Evolutionary conservation across 1,284 basidiomycete species (phyloP), one percentile per base, ranked within the genome.

Genomic region (Salmacisia buchloeana): DNA sequence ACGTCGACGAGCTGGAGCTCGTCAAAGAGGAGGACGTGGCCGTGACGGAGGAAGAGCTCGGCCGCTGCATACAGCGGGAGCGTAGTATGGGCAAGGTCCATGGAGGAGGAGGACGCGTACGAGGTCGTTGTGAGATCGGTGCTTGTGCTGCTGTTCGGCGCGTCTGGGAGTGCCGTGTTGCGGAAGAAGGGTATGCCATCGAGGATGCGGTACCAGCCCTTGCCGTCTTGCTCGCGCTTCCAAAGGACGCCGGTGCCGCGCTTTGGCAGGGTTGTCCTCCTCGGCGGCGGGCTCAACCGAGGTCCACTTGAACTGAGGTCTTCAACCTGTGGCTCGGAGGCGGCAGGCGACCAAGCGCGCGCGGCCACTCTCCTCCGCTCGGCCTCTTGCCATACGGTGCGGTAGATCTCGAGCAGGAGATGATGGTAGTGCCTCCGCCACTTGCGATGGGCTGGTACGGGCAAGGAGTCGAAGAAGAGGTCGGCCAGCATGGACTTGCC

Each of bases 1-100:
- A 88, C 85, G 72, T 89, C 87, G n/a, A 88, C 82, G 2, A 89
- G 82, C 74, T 89, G 88, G 1, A 88, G 81, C 79, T 90, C 87
- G 75, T 89, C 88, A 74, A 89, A 88, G 10, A 86, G 83, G 46
- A 87, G 81, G 2, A 86, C 81, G 83, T 85, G 86, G 56, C 86
- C 85, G 23, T 82, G 80, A 2, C 82, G 80, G 52, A 86, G 72
- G 60, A 86, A 83, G 9, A 84, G 79, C 61, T 83, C 82, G 1
- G 84, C 83, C 12, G 86, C 83, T 5, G 68, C 77, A 74, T 68
- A 83, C 81, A 45, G 82, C 76, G 66, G 85, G 81, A 46, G 81
- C 79, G 49, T 58, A 60, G 64, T 70, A 38, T 69, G 66, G 62
- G 65, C 61, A 21, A 70, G 63, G 43, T 73, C 67, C 58, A 33